A percentile compares a stretch with the other conserved stretches of the same genome.
These are phyloP conservation scores for Kluyveromyces sp. DNA, from an alignment of 1,139 yeast genomes.

Conservation along the genomic window DNA sequence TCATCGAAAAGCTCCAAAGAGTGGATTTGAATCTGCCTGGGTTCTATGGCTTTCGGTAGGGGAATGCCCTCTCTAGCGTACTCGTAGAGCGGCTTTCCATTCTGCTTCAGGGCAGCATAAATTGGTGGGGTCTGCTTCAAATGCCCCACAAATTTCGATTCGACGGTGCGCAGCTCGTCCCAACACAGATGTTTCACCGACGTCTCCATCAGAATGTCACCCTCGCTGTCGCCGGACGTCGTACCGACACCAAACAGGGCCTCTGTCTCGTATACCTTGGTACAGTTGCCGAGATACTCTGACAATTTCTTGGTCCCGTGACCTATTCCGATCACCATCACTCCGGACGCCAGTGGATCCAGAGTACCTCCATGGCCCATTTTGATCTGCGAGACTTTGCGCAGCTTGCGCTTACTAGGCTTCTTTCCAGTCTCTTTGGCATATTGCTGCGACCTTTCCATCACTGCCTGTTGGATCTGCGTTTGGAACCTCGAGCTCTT, in stretches of 20 bases:
- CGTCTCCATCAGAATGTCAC: constrained; percentile 60
- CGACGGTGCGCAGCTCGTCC: constrained; percentile 44
- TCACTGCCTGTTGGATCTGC: constrained; percentile 45
- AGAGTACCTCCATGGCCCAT: constrained; percentile 98
- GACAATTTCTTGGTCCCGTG: constrained; percentile 77
- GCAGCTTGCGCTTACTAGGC: constrained; percentile 40
- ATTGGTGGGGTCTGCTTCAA: constrained; percentile 91
- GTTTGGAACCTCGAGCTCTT: constrained; percentile 51
- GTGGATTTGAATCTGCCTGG: constrained; percentile 61
- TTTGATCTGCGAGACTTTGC: constrained; percentile 56
- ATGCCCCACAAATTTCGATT: constrained; percentile 64
- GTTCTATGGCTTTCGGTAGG: constrained; percentile 71
- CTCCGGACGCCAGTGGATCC: constrained; percentile 93
- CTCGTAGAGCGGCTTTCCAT: constrained; percentile 89
- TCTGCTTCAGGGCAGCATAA: constrained; percentile 87
- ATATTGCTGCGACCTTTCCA: constrained; percentile 43
- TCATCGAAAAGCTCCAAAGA: constrained; percentile 47
- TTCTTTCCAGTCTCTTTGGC: constrained; percentile 36
- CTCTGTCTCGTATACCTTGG: constrained; percentile 71
- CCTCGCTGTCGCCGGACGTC: constrained; percentile 91
- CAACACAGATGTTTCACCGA: constrained; percentile 52
- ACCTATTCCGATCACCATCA: constrained; percentile 85
- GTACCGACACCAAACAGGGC: constrained; percentile 88
- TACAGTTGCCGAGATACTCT: constrained; percentile 62
- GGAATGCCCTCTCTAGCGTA: constrained; percentile 89